Conservation (phyloP, 768 basidiomycete species). For the Glaciozyma antarctica region DNA sequence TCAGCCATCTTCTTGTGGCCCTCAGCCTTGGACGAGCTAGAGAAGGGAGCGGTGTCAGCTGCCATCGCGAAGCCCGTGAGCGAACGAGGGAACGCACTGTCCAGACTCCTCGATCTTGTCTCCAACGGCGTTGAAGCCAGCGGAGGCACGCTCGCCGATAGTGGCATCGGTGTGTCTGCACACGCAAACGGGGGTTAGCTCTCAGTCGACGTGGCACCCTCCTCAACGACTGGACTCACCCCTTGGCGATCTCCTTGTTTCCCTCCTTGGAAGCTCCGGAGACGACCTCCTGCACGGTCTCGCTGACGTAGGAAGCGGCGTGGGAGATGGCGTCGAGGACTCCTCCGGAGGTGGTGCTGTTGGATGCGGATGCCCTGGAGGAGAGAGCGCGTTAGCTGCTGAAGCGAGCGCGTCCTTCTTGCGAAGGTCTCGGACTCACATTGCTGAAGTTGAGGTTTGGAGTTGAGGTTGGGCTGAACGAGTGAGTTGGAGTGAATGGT, state of each 20-base stretch:
- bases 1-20: slow-evolving; percentile 14
- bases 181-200: neutral
- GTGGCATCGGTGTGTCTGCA: slow-evolving; percentile 13
- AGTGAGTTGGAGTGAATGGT: too few relatives aligned
- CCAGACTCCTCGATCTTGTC: slow-evolving; percentile 21
- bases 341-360: too few relatives aligned
- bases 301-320: slow-evolving; percentile 10
- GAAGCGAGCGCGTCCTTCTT: too few relatives aligned
- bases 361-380: too few relatives aligned
- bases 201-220: neutral
- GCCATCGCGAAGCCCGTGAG: neutral
- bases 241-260: slow-evolving; percentile 30
- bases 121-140: slow-evolving; percentile 17
- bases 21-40: slow-evolving; percentile 9
- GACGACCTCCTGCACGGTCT: slow-evolving; percentile 21
- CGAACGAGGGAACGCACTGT: slow-evolving; percentile 1
- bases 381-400: too few relatives aligned
- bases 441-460: too few relatives aligned
- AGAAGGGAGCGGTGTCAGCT: too few relatives aligned
- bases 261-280: slow-evolving; percentile 12
- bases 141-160: slow-evolving; percentile 17
- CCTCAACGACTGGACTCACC: neutral
- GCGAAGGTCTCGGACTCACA: too few relatives aligned
- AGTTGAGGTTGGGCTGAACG: too few relatives aligned
- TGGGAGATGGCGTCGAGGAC: too few relatives aligned